Evolutionary conservation across 257 asterid species (phyloP).

Genomic region (Lycium barbarum): DNA sequence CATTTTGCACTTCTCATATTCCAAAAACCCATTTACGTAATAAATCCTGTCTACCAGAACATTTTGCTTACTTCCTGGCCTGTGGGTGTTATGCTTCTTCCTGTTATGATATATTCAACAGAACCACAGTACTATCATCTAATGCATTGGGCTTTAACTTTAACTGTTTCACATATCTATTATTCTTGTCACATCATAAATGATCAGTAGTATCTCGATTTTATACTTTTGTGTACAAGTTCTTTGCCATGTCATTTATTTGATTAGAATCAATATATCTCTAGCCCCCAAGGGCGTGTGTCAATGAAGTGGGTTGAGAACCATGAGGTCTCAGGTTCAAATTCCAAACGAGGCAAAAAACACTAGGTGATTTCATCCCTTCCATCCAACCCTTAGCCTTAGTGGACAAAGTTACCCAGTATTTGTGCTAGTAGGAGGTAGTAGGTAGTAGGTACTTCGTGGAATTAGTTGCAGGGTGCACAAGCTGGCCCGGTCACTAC

Average conservation of each 20-base stretch:
- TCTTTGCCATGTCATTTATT: neutral
- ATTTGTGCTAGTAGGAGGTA: neutral
- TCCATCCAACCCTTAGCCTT: neutral
- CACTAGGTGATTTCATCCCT: neutral
- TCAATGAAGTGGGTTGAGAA: neutral
- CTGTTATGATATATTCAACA: neutral
- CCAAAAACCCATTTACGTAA: neutral
- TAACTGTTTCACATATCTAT: neutral
- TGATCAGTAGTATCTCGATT: neutral
- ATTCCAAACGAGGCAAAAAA: neutral
- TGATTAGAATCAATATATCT: neutral
- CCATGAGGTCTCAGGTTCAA: neutral
- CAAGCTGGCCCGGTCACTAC: neutral
- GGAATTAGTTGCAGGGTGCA: neutral
- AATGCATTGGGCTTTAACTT: neutral
- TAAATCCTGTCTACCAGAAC: conserved; percentile 14
- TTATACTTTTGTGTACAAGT: neutral
- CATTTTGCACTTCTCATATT: neutral
- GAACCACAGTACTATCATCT: neutral
- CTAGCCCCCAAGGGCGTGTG: neutral
- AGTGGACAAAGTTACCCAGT: neutral
- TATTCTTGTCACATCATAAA: neutral
- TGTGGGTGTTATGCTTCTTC: neutral
- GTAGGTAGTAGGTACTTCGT: neutral
- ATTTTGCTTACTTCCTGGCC: no score